phyloP scores from a whole-genome alignment of 257 asterid species.

The Ligustrum vulgare region DNA sequence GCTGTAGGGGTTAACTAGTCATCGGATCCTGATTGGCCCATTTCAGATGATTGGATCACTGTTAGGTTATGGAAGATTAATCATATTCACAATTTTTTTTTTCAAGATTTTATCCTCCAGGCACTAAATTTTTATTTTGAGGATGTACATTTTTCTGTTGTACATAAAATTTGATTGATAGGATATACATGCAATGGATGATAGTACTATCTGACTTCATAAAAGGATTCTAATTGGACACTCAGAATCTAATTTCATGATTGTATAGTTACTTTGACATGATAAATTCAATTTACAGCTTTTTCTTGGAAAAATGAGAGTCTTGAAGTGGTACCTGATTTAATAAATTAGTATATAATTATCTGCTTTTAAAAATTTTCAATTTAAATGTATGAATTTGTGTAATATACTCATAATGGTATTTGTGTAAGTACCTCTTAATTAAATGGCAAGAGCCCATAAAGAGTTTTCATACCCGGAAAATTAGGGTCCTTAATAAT shows the following conservation, averaged over 20 bases:
- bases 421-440: too few relatives aligned
- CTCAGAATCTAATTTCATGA: conserved; percentile 15
- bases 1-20: conserved; percentile 33
- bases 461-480: too few relatives aligned
- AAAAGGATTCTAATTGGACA: too few relatives aligned
- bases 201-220: conserved; percentile 19
- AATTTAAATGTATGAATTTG: too few relatives aligned
- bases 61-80: conserved; percentile 45
- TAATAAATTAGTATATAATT: too few relatives aligned
- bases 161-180: conserved; percentile 15
- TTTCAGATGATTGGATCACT: conserved; percentile 61
- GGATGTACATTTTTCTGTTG: not conserved
- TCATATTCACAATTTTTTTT: conserved; percentile 21
- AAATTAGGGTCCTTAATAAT: too few relatives aligned
- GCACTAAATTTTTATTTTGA: not conserved
- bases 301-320: conserved; percentile 35
- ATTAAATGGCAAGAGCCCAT: too few relatives aligned
- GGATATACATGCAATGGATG: conserved; percentile 6
- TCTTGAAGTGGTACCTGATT: not conserved
- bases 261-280: conserved; percentile 35
- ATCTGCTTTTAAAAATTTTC: too few relatives aligned
- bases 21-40: conserved; percentile 48
- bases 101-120: conserved; percentile 18
- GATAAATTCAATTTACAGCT: conserved; percentile 19
- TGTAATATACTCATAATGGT: too few relatives aligned